These are phyloP conservation scores for Diospyros kaki DNA, from an alignment of 148 eudicot genomes.

Conservation along the genomic window DNA sequence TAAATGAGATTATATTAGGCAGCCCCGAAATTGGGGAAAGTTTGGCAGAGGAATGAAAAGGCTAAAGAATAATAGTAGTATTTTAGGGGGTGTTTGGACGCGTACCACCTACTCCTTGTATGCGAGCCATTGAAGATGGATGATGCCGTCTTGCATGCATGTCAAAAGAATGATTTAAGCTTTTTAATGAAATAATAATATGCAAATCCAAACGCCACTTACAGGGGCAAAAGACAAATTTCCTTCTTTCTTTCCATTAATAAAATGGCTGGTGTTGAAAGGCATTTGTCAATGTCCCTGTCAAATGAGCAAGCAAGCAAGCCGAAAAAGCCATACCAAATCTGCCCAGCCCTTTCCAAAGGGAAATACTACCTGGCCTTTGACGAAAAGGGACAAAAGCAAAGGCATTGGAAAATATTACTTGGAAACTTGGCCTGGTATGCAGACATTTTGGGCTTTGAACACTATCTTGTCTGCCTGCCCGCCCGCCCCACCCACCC, in stretches of 20 bases:
- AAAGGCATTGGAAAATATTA: not conserved
- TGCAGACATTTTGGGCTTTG: slow-evolving; percentile 1
- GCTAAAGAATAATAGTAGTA: not conserved
- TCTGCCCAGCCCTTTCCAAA: slow-evolving; percentile 5
- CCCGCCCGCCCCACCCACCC: too few relatives aligned
- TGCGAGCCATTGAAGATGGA: not conserved
- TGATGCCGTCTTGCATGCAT: not conserved
- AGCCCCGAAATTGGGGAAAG: too few relatives aligned
- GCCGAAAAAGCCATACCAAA: not conserved
- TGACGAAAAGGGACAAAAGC: too few relatives aligned
- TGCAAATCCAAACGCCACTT: not conserved
- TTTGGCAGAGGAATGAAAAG: too few relatives aligned
- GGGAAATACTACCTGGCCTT: too few relatives aligned
- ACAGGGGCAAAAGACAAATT: not conserved
- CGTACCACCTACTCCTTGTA: not conserved
- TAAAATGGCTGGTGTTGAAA: not conserved
- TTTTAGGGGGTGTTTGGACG: not conserved
- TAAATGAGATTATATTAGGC: too few relatives aligned
- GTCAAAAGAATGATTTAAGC: not conserved
- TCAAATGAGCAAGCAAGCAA: not conserved
- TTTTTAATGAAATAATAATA: not conserved
- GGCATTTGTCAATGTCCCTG: not conserved
- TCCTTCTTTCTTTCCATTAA: not conserved
- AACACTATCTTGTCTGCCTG: slow-evolving; percentile 17
- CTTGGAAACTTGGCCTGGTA: slow-evolving; percentile 1